Evolutionary conservation across 495 filamentous ascomycete species (phyloP), one percentile per base, ranked within the genome.

Genomic region (Cryomyces minteri): DNA sequence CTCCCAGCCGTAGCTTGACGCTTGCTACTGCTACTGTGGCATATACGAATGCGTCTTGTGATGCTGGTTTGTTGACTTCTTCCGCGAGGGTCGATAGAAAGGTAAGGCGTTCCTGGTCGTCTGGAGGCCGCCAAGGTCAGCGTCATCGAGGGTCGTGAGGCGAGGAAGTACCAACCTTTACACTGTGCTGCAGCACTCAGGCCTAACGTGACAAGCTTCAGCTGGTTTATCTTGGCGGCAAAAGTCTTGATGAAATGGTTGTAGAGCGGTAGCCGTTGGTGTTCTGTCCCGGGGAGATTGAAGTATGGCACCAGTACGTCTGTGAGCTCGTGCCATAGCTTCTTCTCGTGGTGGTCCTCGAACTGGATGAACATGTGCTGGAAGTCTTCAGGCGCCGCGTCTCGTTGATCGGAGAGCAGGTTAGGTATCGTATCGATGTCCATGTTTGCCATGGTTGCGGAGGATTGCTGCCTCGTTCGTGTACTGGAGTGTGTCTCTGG

Each of bases 291-390:
- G 43, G 77, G 71, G 58, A 79, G 60, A 49, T 80, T 76, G 71
- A 95, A 98, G 69, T 87, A 95, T 47, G 88, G 76, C 49, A 96
- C 69, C 45, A 96, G 70, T 32, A 76, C 63, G 54, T 90, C 82
- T 32, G 90, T 99, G 42, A 99, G 86, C 64, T 99, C 87, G 65
- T 99, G 92, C 90, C 90, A 99, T 66, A 99, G 74, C 67, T 93
- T 92, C 49, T 90, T 82, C 68, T 99, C 90, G 92, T 90, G 96
- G 62, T 74, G 83, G 61, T 94, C 86, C 73, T 99, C 90, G 51
- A 96, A 94, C 49, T 79, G 79, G 52, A 96, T 74, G 66, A 94
- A 86, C 54, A 80, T 73, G 55, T 77, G 71, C 62, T 95, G 88
- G 43, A 90, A 73, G 57, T 93, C 81, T 46, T 82, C 80, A 46